Evolutionary conservation across 1,139 yeast species (phyloP), one percentile per base, ranked within the genome.

Genomic region (Pichia sp.): DNA sequence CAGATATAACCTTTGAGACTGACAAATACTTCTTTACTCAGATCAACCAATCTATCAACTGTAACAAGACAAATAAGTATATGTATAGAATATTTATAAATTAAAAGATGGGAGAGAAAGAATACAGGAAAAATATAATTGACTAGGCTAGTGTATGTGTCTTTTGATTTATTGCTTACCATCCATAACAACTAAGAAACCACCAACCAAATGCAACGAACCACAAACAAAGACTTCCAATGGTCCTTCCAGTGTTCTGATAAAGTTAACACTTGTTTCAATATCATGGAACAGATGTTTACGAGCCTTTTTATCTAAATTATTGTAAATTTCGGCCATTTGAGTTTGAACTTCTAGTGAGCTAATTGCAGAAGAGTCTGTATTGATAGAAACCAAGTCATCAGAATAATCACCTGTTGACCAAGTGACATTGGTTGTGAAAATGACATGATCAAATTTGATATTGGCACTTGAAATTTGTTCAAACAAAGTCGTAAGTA

Each of bases 361-460:
- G 50, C 86, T 94, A 11, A 92, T 87, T 4, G 77, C 77, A 33
- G 81, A 86, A 52, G 80, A 75, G 3, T 92, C 83, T 5, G 83
- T 84, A 60, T 88, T 92, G 67, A 87, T 71, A 1, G 97, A 86
- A 3, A 88, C 80, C 56, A 92, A 71, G 58, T 94, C 98, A 4
- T 81, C 78, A 49, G 85, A 82, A 61, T 87, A 92, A 31, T 67
- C 64, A 2, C 97, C 97, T 8, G 79, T 71, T 0, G 87, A 73
- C 94, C 95, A 90, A 4, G 97, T 92, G 40, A 87, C 80, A 61
- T 94, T 94, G 2, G 98, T 87, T 29, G 95, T 81, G 67, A 94
- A 94, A 4, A 88, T 71, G 2, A 79, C 96, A 48, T 81, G 77
- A 59, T 82, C 86, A 55, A 92, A 86, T 32, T 62, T 61, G 9